These are phyloP conservation scores for Oldenlandia corymbosa DNA, from an alignment of 257 asterid species.

Conservation along the genomic window DNA sequence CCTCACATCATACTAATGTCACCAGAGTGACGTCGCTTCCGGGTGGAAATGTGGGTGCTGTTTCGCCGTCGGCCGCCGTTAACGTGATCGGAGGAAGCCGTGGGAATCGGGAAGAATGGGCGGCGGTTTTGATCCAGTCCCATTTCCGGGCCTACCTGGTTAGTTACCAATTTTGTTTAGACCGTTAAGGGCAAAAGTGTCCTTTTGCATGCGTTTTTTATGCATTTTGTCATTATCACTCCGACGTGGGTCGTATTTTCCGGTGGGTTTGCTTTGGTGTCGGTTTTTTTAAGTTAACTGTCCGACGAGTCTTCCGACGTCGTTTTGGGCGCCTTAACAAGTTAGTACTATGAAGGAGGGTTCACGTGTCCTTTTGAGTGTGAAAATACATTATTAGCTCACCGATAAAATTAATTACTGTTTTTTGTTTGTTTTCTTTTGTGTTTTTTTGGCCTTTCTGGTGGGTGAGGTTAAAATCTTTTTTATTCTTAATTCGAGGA, in stretches of 20 bases:
- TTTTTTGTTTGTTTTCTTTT: neutral
- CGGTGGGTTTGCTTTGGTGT: neutral
- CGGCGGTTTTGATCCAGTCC: slow-evolving; percentile 40
- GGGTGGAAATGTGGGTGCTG: neutral
- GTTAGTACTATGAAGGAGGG: neutral
- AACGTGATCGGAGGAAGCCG: slow-evolving; percentile 6
- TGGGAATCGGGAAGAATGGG: slow-evolving; percentile 25
- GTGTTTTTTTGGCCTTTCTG: too few species aligned
- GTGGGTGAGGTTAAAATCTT: neutral
- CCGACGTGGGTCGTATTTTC: slow-evolving; percentile 1
- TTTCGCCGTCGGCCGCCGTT: slow-evolving; percentile 16
- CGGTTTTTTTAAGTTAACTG: neutral
- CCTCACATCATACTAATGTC: neutral
- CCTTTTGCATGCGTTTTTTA: neutral
- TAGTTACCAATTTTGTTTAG: neutral
- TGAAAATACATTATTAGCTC: too few species aligned
- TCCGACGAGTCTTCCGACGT: neutral
- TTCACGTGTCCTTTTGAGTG: neutral
- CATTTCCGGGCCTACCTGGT: slow-evolving; percentile 50
- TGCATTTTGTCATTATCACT: neutral
- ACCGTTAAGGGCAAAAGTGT: neutral
- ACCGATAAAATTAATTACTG: too few species aligned
- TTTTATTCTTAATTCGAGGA: neutral
- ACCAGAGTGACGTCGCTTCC: slow-evolving; percentile 4
- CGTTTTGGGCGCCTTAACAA: neutral